These are phyloP conservation scores for Tilletia setariae DNA, from an alignment of 1,284 basidiomycete genomes.

Conservation along the genomic window DNA sequence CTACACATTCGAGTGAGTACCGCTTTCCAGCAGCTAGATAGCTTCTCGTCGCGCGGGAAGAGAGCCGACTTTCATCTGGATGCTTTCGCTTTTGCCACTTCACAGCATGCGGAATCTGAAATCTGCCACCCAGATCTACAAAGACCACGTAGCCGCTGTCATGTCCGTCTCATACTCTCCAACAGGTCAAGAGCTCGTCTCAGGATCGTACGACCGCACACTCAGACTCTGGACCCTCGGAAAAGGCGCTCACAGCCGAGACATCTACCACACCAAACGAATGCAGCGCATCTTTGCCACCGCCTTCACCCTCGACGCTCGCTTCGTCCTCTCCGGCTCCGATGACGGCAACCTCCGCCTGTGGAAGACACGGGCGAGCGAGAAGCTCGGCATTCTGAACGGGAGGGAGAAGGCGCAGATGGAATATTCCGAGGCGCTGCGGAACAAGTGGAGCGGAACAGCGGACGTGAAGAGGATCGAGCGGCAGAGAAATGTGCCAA, in stretches of 20 bases:
- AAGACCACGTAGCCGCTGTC: slow-evolving; percentile 92
- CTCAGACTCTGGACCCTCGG: slow-evolving; percentile 89
- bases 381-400: slow-evolving; percentile 85
- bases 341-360: slow-evolving; percentile 96
- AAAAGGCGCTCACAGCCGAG: slow-evolving; percentile 70
- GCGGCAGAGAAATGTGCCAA: slow-evolving; percentile 80
- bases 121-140: slow-evolving; percentile 88
- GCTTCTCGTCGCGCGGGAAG: not conserved
- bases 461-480: slow-evolving; percentile 76
- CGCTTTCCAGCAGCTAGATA: not conserved
- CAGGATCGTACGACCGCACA: slow-evolving; percentile 93
- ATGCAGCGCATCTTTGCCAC: slow-evolving; percentile 77
- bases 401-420: slow-evolving; percentile 87
- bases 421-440: slow-evolving; percentile 85
- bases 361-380: slow-evolving; percentile 91
- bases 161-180: slow-evolving; percentile 61
- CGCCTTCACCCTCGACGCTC: slow-evolving; percentile 78
- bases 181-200: slow-evolving; percentile 92
- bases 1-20: slow-evolving; percentile 79
- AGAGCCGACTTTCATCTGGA: not conserved
- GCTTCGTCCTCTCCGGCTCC: slow-evolving; percentile 87
- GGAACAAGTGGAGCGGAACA: slow-evolving; percentile 83
- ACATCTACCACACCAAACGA: slow-evolving; percentile 96
- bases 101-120: slow-evolving; percentile 71
- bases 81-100: not conserved